Evolutionary conservation across 305 asterid genomes (phyloP).

Genomic region (Fraxinus latifolia): DNA sequence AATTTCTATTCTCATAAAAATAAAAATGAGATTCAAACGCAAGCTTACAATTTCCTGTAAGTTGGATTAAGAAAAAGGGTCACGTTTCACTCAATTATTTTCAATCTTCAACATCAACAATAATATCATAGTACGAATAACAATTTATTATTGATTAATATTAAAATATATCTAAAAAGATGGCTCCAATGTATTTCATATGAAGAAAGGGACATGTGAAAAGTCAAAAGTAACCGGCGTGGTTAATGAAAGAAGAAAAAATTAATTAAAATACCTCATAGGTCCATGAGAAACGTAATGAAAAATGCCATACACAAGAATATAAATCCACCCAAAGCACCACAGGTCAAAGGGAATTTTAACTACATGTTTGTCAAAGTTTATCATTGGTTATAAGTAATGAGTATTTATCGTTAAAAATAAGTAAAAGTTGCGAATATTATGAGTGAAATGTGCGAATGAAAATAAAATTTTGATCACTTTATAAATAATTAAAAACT

Average conservation of each 20-base stretch:
- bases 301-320: background rate
- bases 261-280: background rate
- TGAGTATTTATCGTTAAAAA: background rate
- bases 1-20: no score
- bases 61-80: no score
- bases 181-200: background rate
- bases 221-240: background rate
- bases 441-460: background rate
- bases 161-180: background rate
- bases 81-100: no score
- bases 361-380: background rate
- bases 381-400: background rate
- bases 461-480: no score
- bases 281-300: background rate
- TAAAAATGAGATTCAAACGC: no score
- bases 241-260: background rate
- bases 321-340: no score
- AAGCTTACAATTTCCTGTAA: no score
- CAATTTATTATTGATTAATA: background rate
- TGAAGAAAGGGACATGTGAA: background rate
- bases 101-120: background rate
- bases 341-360: no score
- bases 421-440: background rate
- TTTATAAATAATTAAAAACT: no score
- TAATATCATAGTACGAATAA: background rate